Conservation (phyloP, 495 filamentous ascomycete species). For the Hypomontagnella submonticulosa region DNA sequence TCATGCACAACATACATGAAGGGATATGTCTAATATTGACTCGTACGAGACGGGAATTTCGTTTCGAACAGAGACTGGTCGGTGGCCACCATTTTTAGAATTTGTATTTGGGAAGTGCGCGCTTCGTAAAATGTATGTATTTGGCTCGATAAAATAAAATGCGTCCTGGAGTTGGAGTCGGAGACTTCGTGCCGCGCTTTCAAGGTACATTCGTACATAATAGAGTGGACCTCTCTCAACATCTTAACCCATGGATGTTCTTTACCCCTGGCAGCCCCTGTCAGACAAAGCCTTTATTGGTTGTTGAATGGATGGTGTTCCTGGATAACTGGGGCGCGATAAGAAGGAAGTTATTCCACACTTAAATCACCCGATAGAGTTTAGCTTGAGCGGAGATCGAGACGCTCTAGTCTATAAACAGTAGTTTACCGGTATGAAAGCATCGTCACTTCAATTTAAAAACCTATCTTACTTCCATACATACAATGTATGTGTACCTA, state of each 20-base stretch:
- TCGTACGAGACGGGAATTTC: conserved; percentile 40
- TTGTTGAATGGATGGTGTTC: conserved; percentile 16
- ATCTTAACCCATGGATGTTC: not conserved
- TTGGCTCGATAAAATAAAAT: too few species aligned
- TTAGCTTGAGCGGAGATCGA: too few species aligned
- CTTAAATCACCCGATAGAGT: not conserved
- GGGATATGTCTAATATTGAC: conserved; percentile 20
- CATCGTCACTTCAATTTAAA: too few species aligned
- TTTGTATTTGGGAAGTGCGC: conserved; percentile 4
- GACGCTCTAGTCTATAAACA: too few species aligned
- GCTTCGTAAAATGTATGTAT: conserved; percentile 14
- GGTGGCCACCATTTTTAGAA: conserved; percentile 5
- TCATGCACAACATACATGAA: conserved; percentile 32
- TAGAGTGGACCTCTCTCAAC: conserved; percentile 7
- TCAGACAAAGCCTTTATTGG: conserved; percentile 34
- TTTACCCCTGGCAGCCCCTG: conserved; percentile 35
- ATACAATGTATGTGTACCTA: not conserved
- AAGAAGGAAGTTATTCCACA: not conserved
- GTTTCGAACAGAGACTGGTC: conserved; percentile 33
- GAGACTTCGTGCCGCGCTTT: conserved; percentile 17
- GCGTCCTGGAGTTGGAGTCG: conserved; percentile 7
- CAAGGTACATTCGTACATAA: conserved; percentile 11
- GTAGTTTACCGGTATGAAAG: too few species aligned
- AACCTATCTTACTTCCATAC: not conserved
- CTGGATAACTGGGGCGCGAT: conserved; percentile 38